phyloP scores from a whole-genome alignment of 495 filamentous ascomycete species.

The Friedmanniomyces endolithicus region DNA sequence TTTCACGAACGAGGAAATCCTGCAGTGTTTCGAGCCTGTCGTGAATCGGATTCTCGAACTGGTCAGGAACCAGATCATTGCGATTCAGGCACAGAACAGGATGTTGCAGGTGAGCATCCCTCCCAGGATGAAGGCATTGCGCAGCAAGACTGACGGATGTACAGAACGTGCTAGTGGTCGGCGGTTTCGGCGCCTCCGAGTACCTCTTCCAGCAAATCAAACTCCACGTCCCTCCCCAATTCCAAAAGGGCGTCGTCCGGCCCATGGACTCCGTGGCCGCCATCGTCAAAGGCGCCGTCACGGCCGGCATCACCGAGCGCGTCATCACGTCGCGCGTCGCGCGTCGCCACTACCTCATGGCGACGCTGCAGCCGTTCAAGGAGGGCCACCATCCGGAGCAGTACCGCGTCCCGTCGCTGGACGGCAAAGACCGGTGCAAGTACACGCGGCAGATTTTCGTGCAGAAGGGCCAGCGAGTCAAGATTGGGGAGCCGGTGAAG shows the following conservation, averaged over 20 bases:
- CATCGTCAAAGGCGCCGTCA: constrained; percentile 66
- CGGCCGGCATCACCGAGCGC: constrained; percentile 88
- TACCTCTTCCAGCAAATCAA: constrained; percentile 75
- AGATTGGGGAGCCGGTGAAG: constrained; percentile 98
- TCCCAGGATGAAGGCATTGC: no score
- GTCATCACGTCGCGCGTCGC: constrained; percentile 95
- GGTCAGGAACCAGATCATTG: constrained; percentile 65
- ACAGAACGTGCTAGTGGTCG: constrained; percentile 62
- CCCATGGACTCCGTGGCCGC: constrained; percentile 69
- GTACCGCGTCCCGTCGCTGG: constrained; percentile 89
- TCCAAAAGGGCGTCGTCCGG: constrained; percentile 63
- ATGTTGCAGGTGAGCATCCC: constrained; percentile 48
- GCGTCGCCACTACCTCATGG: constrained; percentile 98
- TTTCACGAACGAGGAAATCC: constrained; percentile 69
- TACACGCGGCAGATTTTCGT: constrained; percentile 98
- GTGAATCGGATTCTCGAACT: constrained; percentile 64
- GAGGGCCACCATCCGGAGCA: constrained; percentile 97
- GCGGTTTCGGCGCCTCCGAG: constrained; percentile 63
- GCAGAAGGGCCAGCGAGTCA: constrained; percentile 95
- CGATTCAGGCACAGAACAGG: constrained; percentile 63
- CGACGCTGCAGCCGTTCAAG: constrained; percentile 95
- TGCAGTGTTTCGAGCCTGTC: constrained; percentile 67
- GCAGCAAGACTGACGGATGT: constrained; percentile 8
- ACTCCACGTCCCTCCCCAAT: constrained; percentile 68
- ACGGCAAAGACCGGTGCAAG: constrained; percentile 97